Evolutionary conservation across 2,329 filamentous ascomycete genomes (phyloP).

Genomic region (Aspergillus carbonarius): DNA sequence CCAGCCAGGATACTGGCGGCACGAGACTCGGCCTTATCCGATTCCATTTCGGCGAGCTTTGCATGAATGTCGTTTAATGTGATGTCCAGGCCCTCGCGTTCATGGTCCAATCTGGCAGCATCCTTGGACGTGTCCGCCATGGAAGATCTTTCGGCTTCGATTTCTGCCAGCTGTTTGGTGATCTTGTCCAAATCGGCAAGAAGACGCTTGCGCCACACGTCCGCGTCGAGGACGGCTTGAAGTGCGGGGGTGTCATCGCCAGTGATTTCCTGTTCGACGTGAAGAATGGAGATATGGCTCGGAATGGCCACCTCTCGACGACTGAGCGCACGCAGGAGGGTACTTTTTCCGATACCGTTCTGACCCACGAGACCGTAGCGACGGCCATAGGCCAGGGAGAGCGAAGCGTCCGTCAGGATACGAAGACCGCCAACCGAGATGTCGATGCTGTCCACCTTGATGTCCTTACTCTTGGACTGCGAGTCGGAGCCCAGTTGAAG

Average conservation of each 20-base stretch:
- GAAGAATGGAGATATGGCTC: constrained; percentile 96
- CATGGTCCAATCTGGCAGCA: constrained; percentile 77
- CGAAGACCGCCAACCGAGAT: constrained; percentile 85
- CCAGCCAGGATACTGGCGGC: constrained; percentile 95
- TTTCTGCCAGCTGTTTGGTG: constrained; percentile 67
- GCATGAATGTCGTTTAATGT: constrained; percentile 87
- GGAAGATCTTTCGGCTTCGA: constrained; percentile 73
- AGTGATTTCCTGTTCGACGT: constrained; percentile 97
- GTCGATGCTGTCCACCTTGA: constrained; percentile 96
- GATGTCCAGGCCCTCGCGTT: constrained; percentile 85
- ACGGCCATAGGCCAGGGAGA: constrained; percentile 88
- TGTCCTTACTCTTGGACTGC: constrained; percentile 91
- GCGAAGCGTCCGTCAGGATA: constrained; percentile 84
- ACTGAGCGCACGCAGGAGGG: constrained; percentile 86
- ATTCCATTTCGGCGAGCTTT: constrained; percentile 97
- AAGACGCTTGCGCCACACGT: constrained; percentile 97
- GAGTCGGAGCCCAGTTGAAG: constrained; percentile 74
- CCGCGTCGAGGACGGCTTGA: constrained; percentile 93
- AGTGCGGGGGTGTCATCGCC: constrained; percentile 94
- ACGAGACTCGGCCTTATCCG: constrained; percentile 93
- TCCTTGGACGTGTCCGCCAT: constrained; percentile 92
- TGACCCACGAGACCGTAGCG: constrained; percentile 97
- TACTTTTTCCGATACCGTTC: constrained; percentile 98
- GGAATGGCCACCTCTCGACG: constrained; percentile 92
- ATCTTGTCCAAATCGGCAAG: constrained; percentile 89